Evolutionary conservation across 2,329 filamentous ascomycete species (phyloP).

Genomic region (Bipolaris gigantea): DNA sequence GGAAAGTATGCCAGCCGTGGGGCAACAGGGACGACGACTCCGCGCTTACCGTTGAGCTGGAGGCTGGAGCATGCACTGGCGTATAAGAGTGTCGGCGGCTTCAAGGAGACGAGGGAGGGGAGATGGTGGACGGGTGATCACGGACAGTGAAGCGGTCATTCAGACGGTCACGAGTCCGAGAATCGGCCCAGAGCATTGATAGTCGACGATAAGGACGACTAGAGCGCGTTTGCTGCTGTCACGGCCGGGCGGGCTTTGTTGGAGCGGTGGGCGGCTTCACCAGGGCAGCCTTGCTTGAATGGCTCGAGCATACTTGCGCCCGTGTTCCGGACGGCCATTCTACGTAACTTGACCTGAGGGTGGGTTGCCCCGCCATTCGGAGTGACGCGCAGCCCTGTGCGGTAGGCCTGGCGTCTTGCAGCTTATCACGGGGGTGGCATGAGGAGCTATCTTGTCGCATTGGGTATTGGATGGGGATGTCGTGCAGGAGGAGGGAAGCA

Average conservation of each 20-base stretch:
- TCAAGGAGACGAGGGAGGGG: constrained; percentile 6
- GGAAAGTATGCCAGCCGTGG: constrained; percentile 19
- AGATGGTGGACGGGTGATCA: constrained; percentile 18
- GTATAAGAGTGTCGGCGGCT: constrained; percentile 1
- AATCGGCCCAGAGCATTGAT: constrained; percentile 36
- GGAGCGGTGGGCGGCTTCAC: constrained; percentile 19
- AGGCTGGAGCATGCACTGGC: constrained; percentile 5
- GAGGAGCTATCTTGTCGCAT: constrained; percentile 9
- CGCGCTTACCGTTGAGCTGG: constrained; percentile 13
- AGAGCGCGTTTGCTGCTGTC: constrained; percentile 12
- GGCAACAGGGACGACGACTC: constrained; percentile 2
- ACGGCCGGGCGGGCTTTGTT: constrained; percentile 9
- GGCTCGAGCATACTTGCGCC: constrained; percentile 1
- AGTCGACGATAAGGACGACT: constrained; percentile 35
- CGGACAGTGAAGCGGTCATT: constrained; percentile 9
- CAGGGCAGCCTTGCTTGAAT: constrained; percentile 17
- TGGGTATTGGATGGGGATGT: constrained; percentile 5
- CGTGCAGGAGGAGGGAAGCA: constrained; percentile 1
- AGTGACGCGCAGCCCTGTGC: constrained; percentile 8
- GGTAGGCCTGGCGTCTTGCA: constrained; percentile 9
- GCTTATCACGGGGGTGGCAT: constrained; percentile 23
- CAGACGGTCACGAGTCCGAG: constrained; percentile 25
- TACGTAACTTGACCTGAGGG: constrained; percentile 1
- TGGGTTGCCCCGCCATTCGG: constrained; percentile 25
- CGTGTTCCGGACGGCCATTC: constrained; percentile 1